Percentiles rank a stretch among this genome's conserved stretches.
Evolutionary conservation across 1,284 basidiomycete genomes (phyloP).

Genomic region (Sanghuangporus sanghuang): DNA sequence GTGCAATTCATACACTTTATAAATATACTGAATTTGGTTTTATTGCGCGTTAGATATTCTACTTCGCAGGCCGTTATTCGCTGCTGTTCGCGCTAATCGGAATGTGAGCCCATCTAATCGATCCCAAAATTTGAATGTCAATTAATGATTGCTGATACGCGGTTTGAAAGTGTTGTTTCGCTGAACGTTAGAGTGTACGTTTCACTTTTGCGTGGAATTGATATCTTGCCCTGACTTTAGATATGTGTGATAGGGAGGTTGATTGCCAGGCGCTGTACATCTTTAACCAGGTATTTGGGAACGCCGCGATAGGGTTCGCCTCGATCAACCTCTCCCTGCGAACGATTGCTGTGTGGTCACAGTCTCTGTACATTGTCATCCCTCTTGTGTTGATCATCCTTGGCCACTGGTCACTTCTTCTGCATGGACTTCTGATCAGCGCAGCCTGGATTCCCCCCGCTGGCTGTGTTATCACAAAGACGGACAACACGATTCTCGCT

Average conservation of each 20-base stretch:
- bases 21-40: not conserved
- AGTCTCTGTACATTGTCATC: constrained; percentile 51
- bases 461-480: constrained; percentile 26
- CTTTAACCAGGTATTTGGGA: constrained; percentile 67
- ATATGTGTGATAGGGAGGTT: constrained; percentile 37
- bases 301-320: constrained; percentile 66
- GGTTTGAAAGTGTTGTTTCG: constrained; percentile 40
- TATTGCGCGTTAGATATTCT: constrained; percentile 48
- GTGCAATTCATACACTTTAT: not conserved
- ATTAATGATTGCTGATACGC: constrained; percentile 10
- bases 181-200: constrained; percentile 51
- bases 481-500: constrained; percentile 31
- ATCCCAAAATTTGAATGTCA: not conserved
- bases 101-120: constrained; percentile 42
- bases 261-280: constrained; percentile 69
- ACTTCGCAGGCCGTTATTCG: constrained; percentile 68
- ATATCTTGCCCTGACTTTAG: constrained; percentile 1
- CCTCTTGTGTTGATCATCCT: constrained; percentile 57
- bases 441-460: constrained; percentile 19
- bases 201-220: not conserved
- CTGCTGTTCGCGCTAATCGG: constrained; percentile 64
- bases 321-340: constrained; percentile 76
- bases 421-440: constrained; percentile 49
- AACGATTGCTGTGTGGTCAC: constrained; percentile 73
- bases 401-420: constrained; percentile 70